Base-by-base conservation (phyloP, 1,139 yeast genomes). In the Meyerozyma smithsonii region DNA sequence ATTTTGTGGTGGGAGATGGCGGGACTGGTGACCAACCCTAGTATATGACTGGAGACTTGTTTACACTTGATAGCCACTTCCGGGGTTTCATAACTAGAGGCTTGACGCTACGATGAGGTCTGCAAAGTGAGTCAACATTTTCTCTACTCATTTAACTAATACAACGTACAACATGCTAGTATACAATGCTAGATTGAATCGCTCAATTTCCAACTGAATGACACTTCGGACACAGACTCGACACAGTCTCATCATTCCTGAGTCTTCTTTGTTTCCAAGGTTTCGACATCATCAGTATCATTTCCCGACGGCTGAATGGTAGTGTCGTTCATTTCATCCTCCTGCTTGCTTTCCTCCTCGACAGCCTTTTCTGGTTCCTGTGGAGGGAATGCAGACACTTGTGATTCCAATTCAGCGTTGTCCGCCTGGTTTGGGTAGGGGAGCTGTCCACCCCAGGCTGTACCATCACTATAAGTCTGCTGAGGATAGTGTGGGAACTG, bases 101-200 rank as follows among this genome's bases (percentile, higher is more conserved):
- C n/a, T n/a, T n/a, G n/a, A n/a, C n/a, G n/a, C n/a, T n/a, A n/a
- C n/a, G n/a, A n/a, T n/a, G n/a, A n/a, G n/a, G n/a, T n/a, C n/a
- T n/a, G n/a, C n/a, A n/a, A n/a, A n/a, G n/a, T n/a, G n/a, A n/a
- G n/a, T n/a, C n/a, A n/a, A n/a, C n/a, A n/a, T n/a, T n/a, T n/a
- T n/a, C n/a, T n/a, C n/a, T n/a, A n/a, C n/a, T n/a, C n/a, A n/a
- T n/a, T n/a, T 14, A 12, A 14, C 16, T 8, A 32, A 21, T 21
- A 19, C 21, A 17, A 12, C 21, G n/a, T 32, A 14, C 35, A 36
- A 36, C 39, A 36, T 30, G 35, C 36, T 17, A 23, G 25, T 23
- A 23, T 23, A 23, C 25, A 23, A 23, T 23, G 25, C 15, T 12
- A 15, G 17, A 12, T 12, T 14, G 32, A 12, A n/a, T 14, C 32